A percentile compares a stretch with the other conserved stretches of the same genome.
phyloP scores from a whole-genome alignment of 441 rosid genomes.

The Euphorbia schlechtendalii region DNA sequence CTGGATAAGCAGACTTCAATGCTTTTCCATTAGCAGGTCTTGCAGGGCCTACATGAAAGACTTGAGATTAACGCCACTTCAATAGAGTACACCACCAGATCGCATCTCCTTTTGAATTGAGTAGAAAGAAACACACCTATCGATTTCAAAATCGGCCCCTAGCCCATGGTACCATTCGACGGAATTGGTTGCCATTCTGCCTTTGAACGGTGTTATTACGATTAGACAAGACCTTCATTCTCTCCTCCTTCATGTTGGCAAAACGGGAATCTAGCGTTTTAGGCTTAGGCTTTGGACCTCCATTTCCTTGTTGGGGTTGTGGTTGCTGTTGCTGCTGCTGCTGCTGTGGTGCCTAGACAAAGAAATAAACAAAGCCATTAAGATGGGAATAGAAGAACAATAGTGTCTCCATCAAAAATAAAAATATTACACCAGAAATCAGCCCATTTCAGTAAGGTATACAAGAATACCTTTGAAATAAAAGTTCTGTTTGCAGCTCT shows the following conservation, averaged over 20 bases:
- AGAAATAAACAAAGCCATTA: not conserved
- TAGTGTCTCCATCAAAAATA: not conserved
- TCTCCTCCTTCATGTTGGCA: conserved; percentile 75
- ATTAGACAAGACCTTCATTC: conserved; percentile 39
- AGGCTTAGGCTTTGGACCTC: conserved; percentile 42
- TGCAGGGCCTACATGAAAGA: not conserved
- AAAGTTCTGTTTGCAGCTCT: conserved; percentile 33
- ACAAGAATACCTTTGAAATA: conserved; percentile 42
- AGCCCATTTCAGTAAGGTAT: not conserved
- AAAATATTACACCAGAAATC: not conserved
- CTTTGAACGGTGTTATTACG: conserved; percentile 24
- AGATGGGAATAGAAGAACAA: not conserved
- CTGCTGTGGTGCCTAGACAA: conserved; percentile 24
- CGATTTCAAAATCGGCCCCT: conserved; percentile 42
- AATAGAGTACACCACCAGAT: conserved; percentile 1
- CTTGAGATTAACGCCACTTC: not conserved
- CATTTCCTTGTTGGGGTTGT: conserved; percentile 29
- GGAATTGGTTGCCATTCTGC: conserved; percentile 22
- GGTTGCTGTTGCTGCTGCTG: conserved; percentile 27
- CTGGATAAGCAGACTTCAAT: not conserved
- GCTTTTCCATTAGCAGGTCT: not conserved
- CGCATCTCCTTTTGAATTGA: not conserved
- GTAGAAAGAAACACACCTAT: not conserved
- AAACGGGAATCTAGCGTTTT: conserved; percentile 76
- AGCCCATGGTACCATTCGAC: conserved; percentile 43